Base-by-base conservation (phyloP, 331 rosid species). In the Quercus tomentella region DNA sequence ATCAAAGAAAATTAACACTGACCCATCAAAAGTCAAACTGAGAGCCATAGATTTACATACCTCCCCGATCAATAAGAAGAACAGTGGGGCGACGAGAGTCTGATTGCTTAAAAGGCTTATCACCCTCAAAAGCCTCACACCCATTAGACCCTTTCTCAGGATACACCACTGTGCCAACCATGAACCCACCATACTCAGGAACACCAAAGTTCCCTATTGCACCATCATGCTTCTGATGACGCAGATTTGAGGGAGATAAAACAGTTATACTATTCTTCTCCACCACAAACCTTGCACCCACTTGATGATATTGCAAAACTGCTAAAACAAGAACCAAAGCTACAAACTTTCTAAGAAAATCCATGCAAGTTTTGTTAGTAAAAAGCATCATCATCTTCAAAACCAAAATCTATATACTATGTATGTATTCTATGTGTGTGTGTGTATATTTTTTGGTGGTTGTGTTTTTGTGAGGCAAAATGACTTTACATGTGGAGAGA, bases 31-130 rank as follows among this genome's bases (percentile, higher is more conserved):
- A 60, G 31, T 60, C 33, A 60, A 60, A 12, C 18, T 4, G 31
- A 60, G 10, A 56, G 31, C 11, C 37, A 16, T 7, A 51, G 71
- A 26, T 21, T 6, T n/a, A 54, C n/a, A 23, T 89, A 93, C 99
- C 97, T 89, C 94, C 99, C 65, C 99, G 99, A 80, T 95, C 97
- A 84, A 95, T 81, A 43, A 95, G 88, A 81, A 88, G 80, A 69
- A 95, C 26, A 74, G 82, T 76, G 30, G 97, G 89, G n/a, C 91
- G 95, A 73, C 18, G 5, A 28, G 72, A 22, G 2, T 45, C 69
- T 65, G 86, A 69, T 65, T 85, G 65, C 73, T 83, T 91, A 81
- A 91, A 93, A 41, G 93, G 93, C 86, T 84, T 93, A 69, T 88
- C 92, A 43, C 93, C 96, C 3, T 90, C 90, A 65, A 93, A 95